Evolutionary conservation across 2,329 filamentous ascomycete genomes (phyloP), one percentile per base, ranked within the genome.

Genomic region (Colletotrichum sp.): DNA sequence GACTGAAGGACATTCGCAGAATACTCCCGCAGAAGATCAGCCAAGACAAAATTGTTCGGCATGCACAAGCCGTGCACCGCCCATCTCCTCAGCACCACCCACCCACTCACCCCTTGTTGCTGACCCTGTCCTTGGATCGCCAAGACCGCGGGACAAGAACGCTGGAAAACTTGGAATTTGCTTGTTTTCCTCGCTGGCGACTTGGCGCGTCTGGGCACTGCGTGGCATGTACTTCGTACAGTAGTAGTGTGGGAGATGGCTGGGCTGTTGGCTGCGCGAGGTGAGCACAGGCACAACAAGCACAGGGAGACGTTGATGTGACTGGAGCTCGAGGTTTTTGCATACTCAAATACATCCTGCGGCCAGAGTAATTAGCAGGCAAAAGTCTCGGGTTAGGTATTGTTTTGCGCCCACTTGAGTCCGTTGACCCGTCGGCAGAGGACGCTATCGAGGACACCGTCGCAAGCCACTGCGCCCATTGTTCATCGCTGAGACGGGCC

Each of bases 131-230:
- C 63, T 59, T 73, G 70, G 64, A 76, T 76, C 70, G 73, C 73
- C 73, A 76, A 76, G 73, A 76, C 73, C 70, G 36, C 73, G 73
- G 73, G 70, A 76, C 73, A 73, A 76, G 73, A 39, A 22, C 70
- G 70, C 70, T 73, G 70, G 70, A 69, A 76, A 73, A 73, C 73
- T 76, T 76, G 73, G 73, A 76, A 76, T 69, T 76, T 76, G 73
- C 73, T 76, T 76, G 70, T 73, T 76, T 76, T 73, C 55, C 44
- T 62, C 69, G 22, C 29, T 73, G 70, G 64, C 64, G 73, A 73
- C 73, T 76, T 76, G 70, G 73, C 73, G 64, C 73, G 57, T 64
- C 70, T 76, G 73, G 73, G 70, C 73, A 29, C 29, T 52, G 72
- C 72, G 69, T 67, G 69, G 52, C 62, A 68, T 65, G 64, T 36